Evolutionary conservation across 768 basidiomycete species (phyloP), one percentile per base, ranked within the genome.

Genomic region (Termitomyces eurrhizus): DNA sequence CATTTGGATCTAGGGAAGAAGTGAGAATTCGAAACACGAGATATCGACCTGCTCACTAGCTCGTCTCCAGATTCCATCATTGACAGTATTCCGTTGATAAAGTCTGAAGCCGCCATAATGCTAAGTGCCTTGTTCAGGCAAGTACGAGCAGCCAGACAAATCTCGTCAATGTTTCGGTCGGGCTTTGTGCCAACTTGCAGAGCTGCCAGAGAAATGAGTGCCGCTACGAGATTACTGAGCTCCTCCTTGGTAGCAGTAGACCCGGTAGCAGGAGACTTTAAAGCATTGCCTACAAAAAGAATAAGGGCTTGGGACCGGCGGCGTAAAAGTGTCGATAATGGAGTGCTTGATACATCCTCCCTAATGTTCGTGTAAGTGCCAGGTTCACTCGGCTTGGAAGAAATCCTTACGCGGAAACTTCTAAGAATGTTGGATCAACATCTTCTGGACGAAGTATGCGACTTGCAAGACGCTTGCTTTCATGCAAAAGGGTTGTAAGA

Each of bases 261-360:
- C 18, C 61, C 46, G 41, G 70, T 32, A 56, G 76, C 51, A 52
- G 68, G 63, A 50, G 73, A 59, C 59, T 80, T 79, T 57, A 88
- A 66, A 21, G 83, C 81, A 53, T 77, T 73, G 12, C 85, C 82
- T 54, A 85, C 79, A 66, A 92, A 90, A 4, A 82, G 68, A 18
- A 94, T 72, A 3, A 94, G 79, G 3, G 89, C 80, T 58, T 88
- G 83, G 26, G 89, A 83, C 62, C 89, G 83, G 45, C 86, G 83
- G 62, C 78, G 85, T 51, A 81, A 65, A 2, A 77, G 68, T 3
- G 77, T 76, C 18, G 79, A 72, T 2, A 75, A 64, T 12, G 84
- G 76, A 29, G 70, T 71, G 0, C 79, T 72, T 37, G 83, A 81
- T 29, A 89, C 89, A 21, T 83, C 86, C 59, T 89, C 85, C 14